Evolutionary conservation across 805 yeast species (phyloP), one percentile per base, ranked within the genome.

Genomic region (Tetrapisispora taiwanensis): DNA sequence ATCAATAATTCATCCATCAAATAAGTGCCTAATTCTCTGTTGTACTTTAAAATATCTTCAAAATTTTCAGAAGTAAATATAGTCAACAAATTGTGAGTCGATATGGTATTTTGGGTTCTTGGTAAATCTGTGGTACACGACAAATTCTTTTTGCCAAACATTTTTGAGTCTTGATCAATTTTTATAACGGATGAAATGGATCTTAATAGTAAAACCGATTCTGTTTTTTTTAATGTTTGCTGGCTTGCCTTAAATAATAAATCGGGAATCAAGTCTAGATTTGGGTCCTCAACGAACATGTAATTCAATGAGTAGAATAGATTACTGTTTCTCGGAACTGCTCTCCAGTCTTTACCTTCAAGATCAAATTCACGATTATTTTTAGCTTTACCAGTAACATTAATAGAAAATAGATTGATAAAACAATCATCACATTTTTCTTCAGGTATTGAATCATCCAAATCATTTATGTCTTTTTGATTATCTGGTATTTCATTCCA

Each of bases 1-100:
- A 82, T 81, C 43, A 83, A 65, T 69, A 84, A 64, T 60, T 84
- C 90, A 59, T 81, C 88, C 56, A 81, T 65, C 42, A 81, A 65
- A 15, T 73, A 66, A 56, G 76, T 73, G 0, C 79, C 73, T 3
- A 78, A 62, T 10, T 69, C 65, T 5, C 76, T 76, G 54, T 81
- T 79, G 44, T 66, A 62, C 20, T 68, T 68, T 17, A 81, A 53
- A 46, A 79, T 65, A 33, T 71, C 66, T 48, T 76, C 81, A 56
- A 81, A 78, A 59, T 55, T 56, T 45, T 65, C 69, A 8, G 66
- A 55, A 32, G 72, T 67, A 63, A 76, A 68, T 45, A 60, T 64
- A 39, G 69, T 66, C 53, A 76, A 73, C 14, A 81, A 68, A 39
- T 61, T 65, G 50, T 78, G 81, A 1, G 81, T 74, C 7, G 75